A percentile compares a stretch with the other conserved stretches of the same genome.
Evolutionary conservation across 1,284 basidiomycete species (phyloP).

Genomic region (Mycena citricolor): DNA sequence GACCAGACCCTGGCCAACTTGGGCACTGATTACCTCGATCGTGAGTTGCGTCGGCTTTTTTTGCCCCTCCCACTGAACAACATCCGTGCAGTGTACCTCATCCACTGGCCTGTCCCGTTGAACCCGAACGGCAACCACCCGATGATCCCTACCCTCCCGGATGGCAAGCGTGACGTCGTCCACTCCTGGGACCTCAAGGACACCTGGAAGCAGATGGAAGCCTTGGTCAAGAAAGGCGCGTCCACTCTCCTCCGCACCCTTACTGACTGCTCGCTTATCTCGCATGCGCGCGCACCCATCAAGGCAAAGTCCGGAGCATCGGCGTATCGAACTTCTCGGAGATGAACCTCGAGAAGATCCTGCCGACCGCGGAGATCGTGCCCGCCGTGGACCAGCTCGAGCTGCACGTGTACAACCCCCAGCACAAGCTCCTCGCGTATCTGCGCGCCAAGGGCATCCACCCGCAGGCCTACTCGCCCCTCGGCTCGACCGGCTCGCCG

Average conservation of each 20-base stretch:
- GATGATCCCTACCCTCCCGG: constrained; percentile 62
- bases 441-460: constrained; percentile 70
- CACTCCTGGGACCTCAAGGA: constrained; percentile 64
- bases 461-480: constrained; percentile 81
- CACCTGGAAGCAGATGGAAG: constrained; percentile 87
- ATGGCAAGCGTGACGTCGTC: constrained; percentile 70
- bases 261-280: constrained; percentile 1
- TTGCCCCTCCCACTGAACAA: neutral
- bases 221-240: constrained; percentile 60
- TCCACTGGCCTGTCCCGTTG: constrained; percentile 83
- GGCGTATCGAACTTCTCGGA: constrained; percentile 75
- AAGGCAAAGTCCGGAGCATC: constrained; percentile 70
- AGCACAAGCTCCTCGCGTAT: constrained; percentile 69
- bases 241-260: neutral
- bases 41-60: constrained; percentile 37
- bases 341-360: constrained; percentile 60
- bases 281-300: constrained; percentile 25
- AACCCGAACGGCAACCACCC: constrained; percentile 76
- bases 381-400: constrained; percentile 67
- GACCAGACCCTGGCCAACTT: constrained; percentile 72
- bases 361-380: constrained; percentile 52
- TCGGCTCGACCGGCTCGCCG: constrained; percentile 73
- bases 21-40: constrained; percentile 77
- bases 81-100: constrained; percentile 56
- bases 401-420: constrained; percentile 76